Conservation (phyloP, 1,284 basidiomycete species). For the Mycena sp. region DNA sequence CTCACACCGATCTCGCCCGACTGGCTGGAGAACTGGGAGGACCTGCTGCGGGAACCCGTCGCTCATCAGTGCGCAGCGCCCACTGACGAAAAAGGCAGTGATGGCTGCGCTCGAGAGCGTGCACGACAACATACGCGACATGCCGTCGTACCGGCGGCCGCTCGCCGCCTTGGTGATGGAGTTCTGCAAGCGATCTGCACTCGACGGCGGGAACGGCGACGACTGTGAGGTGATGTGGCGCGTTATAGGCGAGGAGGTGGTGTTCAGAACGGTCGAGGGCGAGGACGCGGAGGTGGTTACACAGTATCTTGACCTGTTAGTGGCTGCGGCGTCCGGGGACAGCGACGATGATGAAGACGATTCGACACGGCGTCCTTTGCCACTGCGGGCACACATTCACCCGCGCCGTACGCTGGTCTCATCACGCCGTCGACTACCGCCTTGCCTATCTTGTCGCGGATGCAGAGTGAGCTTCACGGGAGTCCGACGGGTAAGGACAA, state of each 20-base stretch:
- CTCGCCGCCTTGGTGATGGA: conserved; percentile 67
- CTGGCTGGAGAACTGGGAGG: conserved; percentile 74
- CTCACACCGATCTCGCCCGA: conserved; percentile 73
- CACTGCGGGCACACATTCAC: conserved; percentile 49
- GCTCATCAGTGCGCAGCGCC: conserved; percentile 56
- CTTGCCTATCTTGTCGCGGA: conserved; percentile 64
- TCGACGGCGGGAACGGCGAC: conserved; percentile 46
- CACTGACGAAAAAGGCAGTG: conserved; percentile 63
- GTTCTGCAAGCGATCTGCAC: conserved; percentile 57
- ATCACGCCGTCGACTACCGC: conserved; percentile 48
- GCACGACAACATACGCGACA: conserved; percentile 73
- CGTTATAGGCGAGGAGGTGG: conserved; percentile 70
- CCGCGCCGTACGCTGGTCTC: conserved; percentile 37
- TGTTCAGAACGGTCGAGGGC: conserved; percentile 58
- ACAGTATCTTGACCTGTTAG: conserved; percentile 51
- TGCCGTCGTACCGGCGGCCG: conserved; percentile 68
- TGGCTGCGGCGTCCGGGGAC: conserved; percentile 47
- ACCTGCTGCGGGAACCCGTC: conserved; percentile 60
- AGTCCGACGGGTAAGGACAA: conserved; percentile 41
- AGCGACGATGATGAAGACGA: conserved; percentile 49
- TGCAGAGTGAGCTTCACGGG: conserved; percentile 61
- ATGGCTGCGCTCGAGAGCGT: conserved; percentile 64
- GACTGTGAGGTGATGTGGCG: conserved; percentile 65
- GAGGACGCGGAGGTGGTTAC: conserved; percentile 37
- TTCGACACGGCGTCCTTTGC: conserved; percentile 50